Evolutionary conservation across 768 basidiomycete species (phyloP).

Genomic region (Amanita inopinata): DNA sequence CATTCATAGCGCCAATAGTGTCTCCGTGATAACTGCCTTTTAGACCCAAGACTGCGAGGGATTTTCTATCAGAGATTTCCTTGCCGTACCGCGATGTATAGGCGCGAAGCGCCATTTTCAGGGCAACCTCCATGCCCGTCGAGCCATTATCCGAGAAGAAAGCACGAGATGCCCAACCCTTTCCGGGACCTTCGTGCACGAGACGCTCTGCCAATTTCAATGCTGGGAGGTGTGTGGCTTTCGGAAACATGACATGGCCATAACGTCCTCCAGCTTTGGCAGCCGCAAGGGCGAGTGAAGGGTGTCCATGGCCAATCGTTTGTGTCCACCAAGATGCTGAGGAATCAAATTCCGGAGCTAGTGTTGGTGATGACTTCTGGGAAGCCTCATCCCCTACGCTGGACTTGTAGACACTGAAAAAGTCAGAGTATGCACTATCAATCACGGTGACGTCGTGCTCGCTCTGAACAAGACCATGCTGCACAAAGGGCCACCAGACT

Average conservation of each 20-base stretch:
- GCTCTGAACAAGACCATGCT: constrained; percentile 64
- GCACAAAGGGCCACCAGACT: constrained; percentile 98
- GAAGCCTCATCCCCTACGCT: constrained; percentile 7
- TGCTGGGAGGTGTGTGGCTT: constrained; percentile 80
- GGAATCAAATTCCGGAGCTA: constrained; percentile 66
- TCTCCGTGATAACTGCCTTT: constrained; percentile 96
- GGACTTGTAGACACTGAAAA: constrained; percentile 66
- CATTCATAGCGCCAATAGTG: constrained; percentile 96
- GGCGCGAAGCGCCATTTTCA: constrained; percentile 91
- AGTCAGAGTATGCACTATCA: constrained; percentile 82
- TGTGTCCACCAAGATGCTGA: constrained; percentile 99
- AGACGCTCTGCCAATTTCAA: constrained; percentile 75
- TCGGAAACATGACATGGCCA: constrained; percentile 95
- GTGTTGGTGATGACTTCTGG: constrained; percentile 18
- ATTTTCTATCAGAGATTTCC: constrained; percentile 31
- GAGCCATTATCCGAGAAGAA: constrained; percentile 95
- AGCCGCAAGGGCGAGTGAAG: constrained; percentile 73
- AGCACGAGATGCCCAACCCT: constrained; percentile 83
- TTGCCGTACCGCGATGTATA: constrained; percentile 33
- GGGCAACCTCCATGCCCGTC: constrained; percentile 93
- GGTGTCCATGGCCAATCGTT: constrained; percentile 73
- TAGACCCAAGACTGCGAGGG: constrained; percentile 73
- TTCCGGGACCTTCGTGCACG: constrained; percentile 66
- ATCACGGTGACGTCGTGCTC: constrained; percentile 79
- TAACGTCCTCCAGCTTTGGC: constrained; percentile 88